These are phyloP conservation scores for Lyophyllum semitale DNA, from an alignment of 768 basidiomycete genomes.

Conservation along the genomic window DNA sequence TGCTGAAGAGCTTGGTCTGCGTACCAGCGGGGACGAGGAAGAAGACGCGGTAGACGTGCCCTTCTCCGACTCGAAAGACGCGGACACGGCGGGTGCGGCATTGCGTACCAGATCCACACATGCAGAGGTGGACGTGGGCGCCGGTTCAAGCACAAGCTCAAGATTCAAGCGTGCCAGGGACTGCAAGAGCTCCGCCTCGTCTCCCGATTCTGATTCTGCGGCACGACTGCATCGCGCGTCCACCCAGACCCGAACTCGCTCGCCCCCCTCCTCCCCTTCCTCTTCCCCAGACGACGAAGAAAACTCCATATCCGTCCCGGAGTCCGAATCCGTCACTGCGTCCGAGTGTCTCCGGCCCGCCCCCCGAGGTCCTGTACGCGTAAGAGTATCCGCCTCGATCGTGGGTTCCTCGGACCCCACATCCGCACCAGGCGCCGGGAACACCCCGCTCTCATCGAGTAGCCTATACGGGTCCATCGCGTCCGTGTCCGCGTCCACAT, in stretches of 20 bases:
- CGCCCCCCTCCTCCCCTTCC: neutral
- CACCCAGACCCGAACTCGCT: too few species aligned
- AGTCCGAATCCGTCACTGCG: neutral
- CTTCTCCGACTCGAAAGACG: too few species aligned
- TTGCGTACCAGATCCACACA: too few species aligned
- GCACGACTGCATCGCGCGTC: neutral
- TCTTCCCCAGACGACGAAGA: neutral
- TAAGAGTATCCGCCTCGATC: too few species aligned
- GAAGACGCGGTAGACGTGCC: neutral
- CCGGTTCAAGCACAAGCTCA: neutral
- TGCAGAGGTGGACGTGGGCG: too few species aligned
- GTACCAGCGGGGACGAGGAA: neutral
- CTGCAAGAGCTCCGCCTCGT: neutral
- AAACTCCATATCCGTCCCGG: neutral
- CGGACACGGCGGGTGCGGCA: too few species aligned
- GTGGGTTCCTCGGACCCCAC: too few species aligned
- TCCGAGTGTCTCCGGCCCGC: too few species aligned
- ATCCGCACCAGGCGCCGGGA: neutral
- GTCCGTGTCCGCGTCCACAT: neutral
- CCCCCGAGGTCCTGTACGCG: too few species aligned
- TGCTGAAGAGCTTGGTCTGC: too few species aligned
- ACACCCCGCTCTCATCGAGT: constrained; percentile 6
- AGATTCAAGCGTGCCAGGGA: neutral
- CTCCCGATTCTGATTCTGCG: neutral
- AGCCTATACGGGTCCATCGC: constrained; percentile 11